Conservation (phyloP, 805 yeast species). For the Jamesozyma gamospora region DNA sequence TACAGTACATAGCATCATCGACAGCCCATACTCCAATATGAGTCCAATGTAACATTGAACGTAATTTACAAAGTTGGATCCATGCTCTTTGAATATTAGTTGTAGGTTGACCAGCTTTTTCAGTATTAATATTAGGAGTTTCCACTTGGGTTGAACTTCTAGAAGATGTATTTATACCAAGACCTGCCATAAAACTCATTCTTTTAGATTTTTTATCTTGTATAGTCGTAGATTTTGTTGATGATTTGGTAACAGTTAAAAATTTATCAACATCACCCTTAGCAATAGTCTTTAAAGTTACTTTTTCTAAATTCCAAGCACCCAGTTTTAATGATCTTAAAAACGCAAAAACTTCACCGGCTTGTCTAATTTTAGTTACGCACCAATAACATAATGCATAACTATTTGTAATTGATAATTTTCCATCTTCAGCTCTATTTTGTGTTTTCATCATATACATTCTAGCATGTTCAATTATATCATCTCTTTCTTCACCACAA, state of each 20-base stretch:
- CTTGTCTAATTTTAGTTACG: constrained; percentile 63
- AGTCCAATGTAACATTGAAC: constrained; percentile 75
- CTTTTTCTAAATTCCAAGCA: constrained; percentile 49
- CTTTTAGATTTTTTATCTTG: constrained; percentile 16
- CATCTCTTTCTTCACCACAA: constrained; percentile 72
- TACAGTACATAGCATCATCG: constrained; percentile 23
- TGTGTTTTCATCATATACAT: constrained; percentile 54
- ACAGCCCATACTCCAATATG: constrained; percentile 71
- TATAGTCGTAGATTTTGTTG: constrained; percentile 1
- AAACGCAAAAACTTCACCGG: constrained; percentile 75
- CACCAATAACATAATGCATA: constrained; percentile 80
- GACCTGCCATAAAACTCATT: constrained; percentile 22
- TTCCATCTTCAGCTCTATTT: constrained; percentile 26
- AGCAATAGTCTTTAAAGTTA: constrained; percentile 15
- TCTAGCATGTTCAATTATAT: constrained; percentile 66
- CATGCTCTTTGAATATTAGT: constrained; percentile 44
- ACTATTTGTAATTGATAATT: constrained; percentile 23
- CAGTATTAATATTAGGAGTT: constrained; percentile 7
- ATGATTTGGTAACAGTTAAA: constrained; percentile 8
- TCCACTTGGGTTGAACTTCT: constrained; percentile 12
- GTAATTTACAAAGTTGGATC: constrained; percentile 51
- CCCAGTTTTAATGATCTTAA: constrained; percentile 52
- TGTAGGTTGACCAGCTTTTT: constrained; percentile 21
- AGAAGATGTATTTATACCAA: constrained; percentile 10
- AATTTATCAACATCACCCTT: constrained; percentile 10